phyloP scores from a whole-genome alignment of 2,329 filamentous ascomycete genomes.

The Colletotrichum cereale region DNA sequence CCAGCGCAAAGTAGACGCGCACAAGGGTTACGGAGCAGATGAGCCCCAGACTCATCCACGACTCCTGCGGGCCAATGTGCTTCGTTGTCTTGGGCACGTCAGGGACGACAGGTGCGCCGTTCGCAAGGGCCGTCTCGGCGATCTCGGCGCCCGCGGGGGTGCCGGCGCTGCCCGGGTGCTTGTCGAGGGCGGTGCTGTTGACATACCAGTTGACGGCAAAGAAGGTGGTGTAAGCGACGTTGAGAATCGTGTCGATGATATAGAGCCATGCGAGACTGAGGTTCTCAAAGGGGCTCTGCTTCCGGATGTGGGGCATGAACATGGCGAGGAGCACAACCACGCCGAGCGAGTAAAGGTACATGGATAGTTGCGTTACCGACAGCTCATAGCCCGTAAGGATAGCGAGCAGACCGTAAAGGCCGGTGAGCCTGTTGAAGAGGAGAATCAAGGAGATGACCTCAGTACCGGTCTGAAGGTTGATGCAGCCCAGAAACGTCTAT shows the following conservation, averaged over 20 bases:
- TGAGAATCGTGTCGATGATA: slow-evolving; percentile 83
- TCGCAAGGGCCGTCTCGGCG: slow-evolving; percentile 34
- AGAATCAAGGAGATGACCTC: slow-evolving; percentile 87
- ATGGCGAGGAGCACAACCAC: slow-evolving; percentile 76
- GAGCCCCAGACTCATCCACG: slow-evolving; percentile 80
- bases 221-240: slow-evolving; percentile 82
- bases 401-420: slow-evolving; percentile 89
- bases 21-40: slow-evolving; percentile 81
- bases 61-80: slow-evolving; percentile 63
- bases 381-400: slow-evolving; percentile 88
- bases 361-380: slow-evolving; percentile 85
- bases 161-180: slow-evolving; percentile 40
- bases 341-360: slow-evolving; percentile 89
- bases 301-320: slow-evolving; percentile 84
- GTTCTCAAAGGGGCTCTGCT: slow-evolving; percentile 82
- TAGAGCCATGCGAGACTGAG: slow-evolving; percentile 89
- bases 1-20: slow-evolving; percentile 84
- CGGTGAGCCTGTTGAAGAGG: slow-evolving; percentile 92
- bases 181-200: slow-evolving; percentile 60
- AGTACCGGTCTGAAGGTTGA: slow-evolving; percentile 87
- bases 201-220: slow-evolving; percentile 92
- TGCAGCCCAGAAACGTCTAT: slow-evolving; percentile 86
- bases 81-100: slow-evolving; percentile 40
- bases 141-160: slow-evolving; percentile 36
- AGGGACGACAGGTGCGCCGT: slow-evolving; percentile 39